Percentiles rank a stretch among this genome's conserved stretches.
Evolutionary conservation across 768 basidiomycete genomes (phyloP).

Genomic region (Lactarius tabidus): DNA sequence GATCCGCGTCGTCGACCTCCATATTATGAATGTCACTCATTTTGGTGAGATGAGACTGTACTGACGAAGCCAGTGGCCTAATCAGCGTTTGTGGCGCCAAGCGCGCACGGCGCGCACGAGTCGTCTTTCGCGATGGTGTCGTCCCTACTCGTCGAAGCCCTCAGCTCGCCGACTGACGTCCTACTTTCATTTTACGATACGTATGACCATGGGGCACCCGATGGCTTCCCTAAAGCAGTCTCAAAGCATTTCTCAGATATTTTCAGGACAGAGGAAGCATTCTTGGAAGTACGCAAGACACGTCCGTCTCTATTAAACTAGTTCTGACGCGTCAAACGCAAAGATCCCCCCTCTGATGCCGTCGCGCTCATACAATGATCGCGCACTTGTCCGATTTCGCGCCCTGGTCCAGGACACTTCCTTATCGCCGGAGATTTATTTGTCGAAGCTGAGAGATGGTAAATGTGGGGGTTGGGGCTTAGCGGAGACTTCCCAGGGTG

Average conservation of each 20-base stretch:
- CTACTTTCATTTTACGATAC: conserved; percentile 22
- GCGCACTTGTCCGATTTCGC: conserved; percentile 66
- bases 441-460: conserved; percentile 42
- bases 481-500: conserved; percentile 30
- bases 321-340: conserved; percentile 4
- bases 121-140: conserved; percentile 18
- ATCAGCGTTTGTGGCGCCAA: conserved; percentile 20
- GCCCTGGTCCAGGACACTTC: conserved; percentile 85
- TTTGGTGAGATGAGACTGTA: not conserved
- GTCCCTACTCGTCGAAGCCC: conserved; percentile 23
- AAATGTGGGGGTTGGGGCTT: conserved; percentile 77
- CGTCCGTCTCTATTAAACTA: not conserved
- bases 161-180: conserved; percentile 20
- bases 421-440: conserved; percentile 65
- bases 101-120: not conserved
- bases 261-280: conserved; percentile 29
- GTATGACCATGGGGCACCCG: conserved; percentile 6
- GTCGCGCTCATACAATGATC: conserved; percentile 38
- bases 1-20: conserved; percentile 14
- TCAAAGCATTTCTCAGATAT: conserved; percentile 32
- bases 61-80: not conserved
- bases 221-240: conserved; percentile 32
- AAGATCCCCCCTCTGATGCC: conserved; percentile 59
- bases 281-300: conserved; percentile 28
- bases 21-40: conserved; percentile 16